These are phyloP conservation scores for Climacium dendroides DNA, from an alignment of 225 moss, liverwort and hornwort genomes.

Conservation along the genomic window DNA sequence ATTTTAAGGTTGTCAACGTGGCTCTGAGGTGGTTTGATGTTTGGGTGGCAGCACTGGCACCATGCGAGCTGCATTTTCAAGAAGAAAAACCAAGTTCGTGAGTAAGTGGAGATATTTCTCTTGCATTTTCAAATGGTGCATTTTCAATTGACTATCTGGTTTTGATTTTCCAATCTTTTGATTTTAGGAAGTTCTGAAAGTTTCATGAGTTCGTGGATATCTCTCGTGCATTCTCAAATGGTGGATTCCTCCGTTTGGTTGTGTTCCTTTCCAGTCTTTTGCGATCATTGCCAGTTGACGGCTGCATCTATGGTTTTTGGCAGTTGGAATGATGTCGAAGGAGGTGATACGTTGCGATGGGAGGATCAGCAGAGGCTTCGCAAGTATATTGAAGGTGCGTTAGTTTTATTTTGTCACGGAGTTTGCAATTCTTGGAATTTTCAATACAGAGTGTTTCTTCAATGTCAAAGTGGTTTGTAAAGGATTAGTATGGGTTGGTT, in stretches of 20 bases:
- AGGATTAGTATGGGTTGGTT: neutral
- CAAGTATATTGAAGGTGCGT: conserved; percentile 55
- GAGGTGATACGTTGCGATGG: conserved; percentile 78
- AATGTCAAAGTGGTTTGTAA: neutral
- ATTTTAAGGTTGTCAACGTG: neutral
- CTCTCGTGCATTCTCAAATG: neutral
- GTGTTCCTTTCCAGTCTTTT: neutral
- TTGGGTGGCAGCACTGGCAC: conserved; percentile 38
- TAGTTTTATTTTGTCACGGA: neutral
- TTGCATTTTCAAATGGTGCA: neutral
- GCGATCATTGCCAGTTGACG: neutral
- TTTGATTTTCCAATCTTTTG: neutral
- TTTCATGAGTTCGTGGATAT: neutral
- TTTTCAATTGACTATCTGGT: neutral
- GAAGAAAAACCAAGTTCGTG: conserved; percentile 43
- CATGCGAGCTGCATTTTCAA: conserved; percentile 51
- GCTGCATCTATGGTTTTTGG: neutral
- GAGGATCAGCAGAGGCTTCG: conserved; percentile 83
- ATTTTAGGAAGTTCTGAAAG: neutral
- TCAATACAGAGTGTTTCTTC: neutral
- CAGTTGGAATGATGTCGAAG: conserved; percentile 91
- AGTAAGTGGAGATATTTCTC: conserved; percentile 14
- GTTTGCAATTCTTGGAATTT: neutral
- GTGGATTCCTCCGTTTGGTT: neutral
- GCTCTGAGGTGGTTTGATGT: neutral